Evolutionary conservation across 768 basidiomycete genomes (phyloP), one percentile per base, ranked within the genome.

Genomic region (Collybia mongolica): DNA sequence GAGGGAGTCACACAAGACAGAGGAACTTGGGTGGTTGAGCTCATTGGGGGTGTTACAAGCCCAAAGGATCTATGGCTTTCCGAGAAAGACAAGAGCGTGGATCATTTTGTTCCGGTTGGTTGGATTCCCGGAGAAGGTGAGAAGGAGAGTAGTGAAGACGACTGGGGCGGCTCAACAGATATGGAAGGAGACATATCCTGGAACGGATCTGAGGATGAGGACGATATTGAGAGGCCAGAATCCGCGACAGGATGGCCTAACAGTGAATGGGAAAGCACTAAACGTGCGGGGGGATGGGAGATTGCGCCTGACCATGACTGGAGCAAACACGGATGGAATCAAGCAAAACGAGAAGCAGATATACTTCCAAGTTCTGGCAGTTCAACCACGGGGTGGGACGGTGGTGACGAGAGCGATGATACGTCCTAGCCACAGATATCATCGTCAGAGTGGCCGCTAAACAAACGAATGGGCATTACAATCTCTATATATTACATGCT

Each of bases 61-160:
- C 61, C 67, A 28, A 57, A 49, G 19, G 52, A 58, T 44, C 45
- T 63, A 15, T 72, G 70, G 70, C 53, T 66, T 9, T 58, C 49
- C 35, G 64, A 68, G 32, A 64, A 55, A 15, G 66, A 68, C 22
- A 60, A 52, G 20, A 75, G 71, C 48, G 24, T 71, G 19, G 76
- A 77, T 26, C 64, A 65, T 44, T n/a, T n/a, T n/a, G 71, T 78
- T 41, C 73, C 76, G 2, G 57, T 63, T 0, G 73, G 73, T 52
- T 80, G 74, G 75, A 71, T 71, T 12, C 76, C 78, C 1, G 70
- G 66, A 23, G 74, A 74, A 53, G 58, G 60, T 20, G 65, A 60
- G 40, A 52, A 61, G 2, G 60, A 60, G 18, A 52, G 49, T 39
- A 65, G 62, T 51, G 61, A 62, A 32, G 62, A 59, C 14, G 67